Percentiles rank a stretch among this genome's conserved stretches.
Conservation (phyloP, 305 asterid genomes). For the Solanum hybrid region DNA sequence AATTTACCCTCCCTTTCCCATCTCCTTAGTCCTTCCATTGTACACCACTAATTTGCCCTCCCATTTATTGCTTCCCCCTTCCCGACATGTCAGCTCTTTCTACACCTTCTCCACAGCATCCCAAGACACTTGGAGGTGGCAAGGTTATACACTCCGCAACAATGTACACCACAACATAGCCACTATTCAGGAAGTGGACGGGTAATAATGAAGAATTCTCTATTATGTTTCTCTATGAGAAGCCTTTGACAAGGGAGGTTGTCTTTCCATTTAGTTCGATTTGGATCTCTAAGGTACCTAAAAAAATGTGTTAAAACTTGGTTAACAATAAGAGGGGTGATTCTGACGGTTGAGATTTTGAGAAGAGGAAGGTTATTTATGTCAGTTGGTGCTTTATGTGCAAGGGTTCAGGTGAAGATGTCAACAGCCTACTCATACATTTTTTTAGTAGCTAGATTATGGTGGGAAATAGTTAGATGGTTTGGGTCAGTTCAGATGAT, state of each 20-base stretch:
- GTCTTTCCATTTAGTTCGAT: background rate
- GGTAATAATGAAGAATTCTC: background rate
- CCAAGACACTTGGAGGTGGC: background rate
- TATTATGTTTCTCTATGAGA: background rate
- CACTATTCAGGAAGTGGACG: background rate
- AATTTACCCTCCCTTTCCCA: background rate
- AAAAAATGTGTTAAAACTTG: background rate
- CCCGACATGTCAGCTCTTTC: background rate
- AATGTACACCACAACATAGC: background rate
- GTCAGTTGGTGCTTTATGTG: background rate
- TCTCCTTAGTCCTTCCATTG: background rate
- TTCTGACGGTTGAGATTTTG: background rate
- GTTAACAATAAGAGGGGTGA: background rate
- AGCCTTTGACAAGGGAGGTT: background rate
- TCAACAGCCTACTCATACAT: background rate
- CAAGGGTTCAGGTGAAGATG: background rate
- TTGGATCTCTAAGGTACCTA: background rate
- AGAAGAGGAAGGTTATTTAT: background rate
- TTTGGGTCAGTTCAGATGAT: background rate
- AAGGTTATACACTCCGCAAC: background rate
- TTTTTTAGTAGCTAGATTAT: background rate
- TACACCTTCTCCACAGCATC: background rate
- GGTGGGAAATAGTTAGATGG: background rate
- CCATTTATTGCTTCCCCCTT: background rate
- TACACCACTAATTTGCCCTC: background rate